phyloP scores from a whole-genome alignment of 768 basidiomycete species.

The Rubroboletus satanas region DNA sequence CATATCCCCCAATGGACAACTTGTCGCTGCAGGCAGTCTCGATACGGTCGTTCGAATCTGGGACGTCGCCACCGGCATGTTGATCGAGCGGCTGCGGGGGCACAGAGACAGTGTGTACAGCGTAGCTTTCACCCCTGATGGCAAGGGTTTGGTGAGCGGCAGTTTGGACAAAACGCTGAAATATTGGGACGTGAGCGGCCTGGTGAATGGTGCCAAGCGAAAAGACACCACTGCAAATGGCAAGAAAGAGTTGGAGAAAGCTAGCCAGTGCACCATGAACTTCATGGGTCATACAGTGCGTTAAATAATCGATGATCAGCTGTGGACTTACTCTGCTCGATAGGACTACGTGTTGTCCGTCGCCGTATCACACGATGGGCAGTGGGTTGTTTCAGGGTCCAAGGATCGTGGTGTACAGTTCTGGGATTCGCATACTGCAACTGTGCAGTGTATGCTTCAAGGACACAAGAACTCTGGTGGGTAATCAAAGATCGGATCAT shows the following conservation, averaged over 20 bases:
- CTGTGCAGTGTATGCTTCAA: slow-evolving; percentile 92
- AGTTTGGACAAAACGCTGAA: slow-evolving; percentile 87
- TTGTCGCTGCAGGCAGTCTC: slow-evolving; percentile 64
- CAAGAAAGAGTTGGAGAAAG: slow-evolving; percentile 48
- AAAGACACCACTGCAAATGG: slow-evolving; percentile 38
- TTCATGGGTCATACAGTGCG: slow-evolving; percentile 84
- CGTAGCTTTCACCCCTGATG: slow-evolving; percentile 91
- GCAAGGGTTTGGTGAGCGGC: slow-evolving; percentile 82
- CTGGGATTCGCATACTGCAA: slow-evolving; percentile 75
- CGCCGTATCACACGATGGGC: slow-evolving; percentile 85
- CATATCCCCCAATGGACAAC: slow-evolving; percentile 68
- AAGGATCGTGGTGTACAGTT: slow-evolving; percentile 97
- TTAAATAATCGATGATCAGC: slow-evolving; percentile 5
- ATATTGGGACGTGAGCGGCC: slow-evolving; percentile 68
- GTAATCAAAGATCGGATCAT: slow-evolving; percentile 18
- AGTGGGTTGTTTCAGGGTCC: slow-evolving; percentile 92
- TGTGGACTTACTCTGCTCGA: background rate
- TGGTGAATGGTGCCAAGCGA: slow-evolving; percentile 32
- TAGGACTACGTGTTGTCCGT: slow-evolving; percentile 73
- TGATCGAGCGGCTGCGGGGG: slow-evolving; percentile 72
- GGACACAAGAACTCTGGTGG: slow-evolving; percentile 63
- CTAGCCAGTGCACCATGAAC: slow-evolving; percentile 68
- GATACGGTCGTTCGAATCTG: slow-evolving; percentile 80
- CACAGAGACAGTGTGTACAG: slow-evolving; percentile 86
- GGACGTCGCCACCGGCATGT: slow-evolving; percentile 61